Conservation (phyloP, 1,139 yeast species). For the Magnusiomyces fungicola region DNA sequence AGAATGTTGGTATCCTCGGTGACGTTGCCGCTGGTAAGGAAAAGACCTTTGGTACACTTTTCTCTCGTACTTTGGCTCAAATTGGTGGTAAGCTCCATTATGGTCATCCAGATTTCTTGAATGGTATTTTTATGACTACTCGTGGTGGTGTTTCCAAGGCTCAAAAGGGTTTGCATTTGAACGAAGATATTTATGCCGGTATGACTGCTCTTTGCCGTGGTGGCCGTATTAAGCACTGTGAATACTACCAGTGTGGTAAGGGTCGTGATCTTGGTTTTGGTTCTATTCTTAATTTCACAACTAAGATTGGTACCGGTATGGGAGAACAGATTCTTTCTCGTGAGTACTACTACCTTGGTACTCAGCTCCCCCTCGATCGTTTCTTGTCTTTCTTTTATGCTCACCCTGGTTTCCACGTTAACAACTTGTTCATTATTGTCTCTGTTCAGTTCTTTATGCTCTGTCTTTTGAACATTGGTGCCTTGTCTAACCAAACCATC, state of each 20-base stretch:
- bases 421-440: constrained; percentile 89
- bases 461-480: constrained; percentile 83
- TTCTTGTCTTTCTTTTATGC: constrained; percentile 97
- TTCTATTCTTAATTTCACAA: constrained; percentile 94
- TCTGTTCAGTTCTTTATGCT: constrained; percentile 91
- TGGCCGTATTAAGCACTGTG: constrained; percentile 98
- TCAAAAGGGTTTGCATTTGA: constrained; percentile 95
- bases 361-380: constrained; percentile 94
- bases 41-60: constrained; percentile 97
- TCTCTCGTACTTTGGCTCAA: constrained; percentile 95
- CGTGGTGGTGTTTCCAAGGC: constrained; percentile 99
- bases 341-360: constrained; percentile 95
- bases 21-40: constrained; percentile 99
- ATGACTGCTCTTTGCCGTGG: constrained; percentile 97
- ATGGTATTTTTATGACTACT: constrained; percentile 89
- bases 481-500: constrained; percentile 86
- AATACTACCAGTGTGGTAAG: constrained; percentile 99
- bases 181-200: constrained; percentile 99
- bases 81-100: constrained; percentile 98
- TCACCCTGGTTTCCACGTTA: constrained; percentile 98
- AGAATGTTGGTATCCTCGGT: constrained; percentile 97
- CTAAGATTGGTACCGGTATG: constrained; percentile 99
- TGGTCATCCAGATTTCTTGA: constrained; percentile 99
- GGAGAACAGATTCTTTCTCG: constrained; percentile 99
- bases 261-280: constrained; percentile 99